Evolutionary conservation across 2,329 filamentous ascomycete species (phyloP), one percentile per base, ranked within the genome.

Genomic region (Tolypocladium guangdongense): DNA sequence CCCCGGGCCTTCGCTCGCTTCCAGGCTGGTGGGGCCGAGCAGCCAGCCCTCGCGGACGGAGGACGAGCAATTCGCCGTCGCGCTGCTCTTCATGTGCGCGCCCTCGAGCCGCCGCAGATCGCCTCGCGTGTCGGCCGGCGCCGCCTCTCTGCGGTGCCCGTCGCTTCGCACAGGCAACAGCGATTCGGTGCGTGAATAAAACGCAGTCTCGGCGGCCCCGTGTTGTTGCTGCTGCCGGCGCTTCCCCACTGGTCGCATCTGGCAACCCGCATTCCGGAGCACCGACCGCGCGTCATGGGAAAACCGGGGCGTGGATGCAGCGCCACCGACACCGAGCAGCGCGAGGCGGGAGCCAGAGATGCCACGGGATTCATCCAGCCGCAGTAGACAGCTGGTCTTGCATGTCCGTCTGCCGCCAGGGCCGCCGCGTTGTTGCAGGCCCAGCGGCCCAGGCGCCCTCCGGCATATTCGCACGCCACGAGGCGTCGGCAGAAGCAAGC

Each of bases 21-120:
- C 43, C 43, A 41, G 22, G 24, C 49, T 38, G 33, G 49, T 51
- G 49, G 49, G 49, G 49, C 49, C 49, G 49, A 51, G 49, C 16
- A n/a, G 38, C 49, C 49, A 50, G 30, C 30, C 49, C 14, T 43
- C 27, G n/a, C 49, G 24, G 49, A 32, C 37, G 37, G 24, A 39
- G 37, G 35, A 32, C 37, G 22, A 46, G 16, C 43, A 10, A 10
- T n/a, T 46, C 24, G 27, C 43, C 36, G n/a, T 24, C 7, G 14
- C 27, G 43, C 43, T 32, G 27, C 41, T 7, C 43, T 46, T 27
- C 43, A 32, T 46, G 27, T 20, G 43, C 27, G 27, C 43, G 43
- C 16, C 43, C 43, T 30, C 24, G 27, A 30, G 24, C n/a, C n/a
- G n/a, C n/a, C n/a, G n/a, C n/a, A n/a, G n/a, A n/a, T n/a, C n/a